Conservation (phyloP, 208 protist genomes). For the Naegleria gruberi region DNA sequence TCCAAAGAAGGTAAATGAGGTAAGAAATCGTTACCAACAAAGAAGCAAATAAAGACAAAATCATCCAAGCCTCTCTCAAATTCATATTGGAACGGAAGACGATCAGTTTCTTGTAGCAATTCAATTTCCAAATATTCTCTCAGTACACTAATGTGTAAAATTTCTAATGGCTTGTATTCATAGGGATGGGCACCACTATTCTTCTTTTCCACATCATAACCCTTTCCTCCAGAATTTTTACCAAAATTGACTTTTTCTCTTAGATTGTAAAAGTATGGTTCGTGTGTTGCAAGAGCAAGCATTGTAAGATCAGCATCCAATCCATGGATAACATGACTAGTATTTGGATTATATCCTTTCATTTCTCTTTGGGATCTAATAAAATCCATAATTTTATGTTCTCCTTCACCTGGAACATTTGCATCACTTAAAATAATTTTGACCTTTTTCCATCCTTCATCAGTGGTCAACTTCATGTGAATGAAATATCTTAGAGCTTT, state of each 20-base stretch:
- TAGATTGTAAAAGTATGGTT: slow-evolving; percentile 91
- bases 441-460: slow-evolving; percentile 79
- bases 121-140: slow-evolving; percentile 88
- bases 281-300: slow-evolving; percentile 87
- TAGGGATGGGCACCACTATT: slow-evolving; percentile 64
- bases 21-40: slow-evolving; percentile 98
- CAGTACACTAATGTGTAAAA: slow-evolving; percentile 75
- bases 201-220: slow-evolving; percentile 59
- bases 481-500: slow-evolving; percentile 87
- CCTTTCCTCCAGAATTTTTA: slow-evolving; percentile 33
- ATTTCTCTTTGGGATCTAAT: slow-evolving; percentile 85
- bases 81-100: slow-evolving; percentile 38
- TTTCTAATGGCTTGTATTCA: slow-evolving; percentile 35
- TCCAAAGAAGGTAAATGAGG: slow-evolving; percentile 83
- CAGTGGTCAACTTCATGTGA: slow-evolving; percentile 74
- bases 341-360: slow-evolving; percentile 82
- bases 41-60: slow-evolving; percentile 93
- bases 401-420: slow-evolving; percentile 92
- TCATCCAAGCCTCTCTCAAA: slow-evolving; percentile 89
- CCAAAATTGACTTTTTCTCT: slow-evolving; percentile 81
- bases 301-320: slow-evolving; percentile 97
- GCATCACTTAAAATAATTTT: slow-evolving; percentile 87
- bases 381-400: slow-evolving; percentile 99
- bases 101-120: slow-evolving; percentile 53
- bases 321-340: slow-evolving; percentile 94